Conservation (phyloP, 495 filamentous ascomycete genomes). For the Aspergillus nidulans region DNA sequence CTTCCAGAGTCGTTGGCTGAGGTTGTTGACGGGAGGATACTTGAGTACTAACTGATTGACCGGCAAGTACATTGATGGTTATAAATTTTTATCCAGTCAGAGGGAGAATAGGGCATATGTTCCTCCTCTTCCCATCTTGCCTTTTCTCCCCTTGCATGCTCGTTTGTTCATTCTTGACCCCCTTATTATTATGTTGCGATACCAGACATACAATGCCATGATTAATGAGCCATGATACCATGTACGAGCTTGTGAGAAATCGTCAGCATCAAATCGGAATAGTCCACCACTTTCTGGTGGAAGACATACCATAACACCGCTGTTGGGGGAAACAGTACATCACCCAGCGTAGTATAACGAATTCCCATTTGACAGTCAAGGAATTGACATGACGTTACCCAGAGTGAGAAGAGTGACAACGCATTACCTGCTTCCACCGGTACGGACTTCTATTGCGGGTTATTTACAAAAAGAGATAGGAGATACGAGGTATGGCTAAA, state of each 20-base stretch:
- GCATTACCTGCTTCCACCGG: too few species aligned
- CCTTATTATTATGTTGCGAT: conserved; percentile 4
- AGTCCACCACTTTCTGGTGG: too few species aligned
- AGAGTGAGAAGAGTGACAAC: too few species aligned
- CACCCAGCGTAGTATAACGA: too few species aligned
- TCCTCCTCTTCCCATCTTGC: neutral
- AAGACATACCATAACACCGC: too few species aligned
- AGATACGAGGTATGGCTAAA: too few species aligned
- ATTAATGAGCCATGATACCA: conserved; percentile 9
- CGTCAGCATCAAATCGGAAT: neutral
- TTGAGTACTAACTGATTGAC: conserved; percentile 45
- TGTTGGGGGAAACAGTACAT: too few species aligned
- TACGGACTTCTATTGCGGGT: too few species aligned
- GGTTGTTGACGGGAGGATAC: conserved; percentile 52
- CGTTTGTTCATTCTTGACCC: neutral
- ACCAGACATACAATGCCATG: conserved; percentile 10
- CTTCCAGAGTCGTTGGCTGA: conserved; percentile 58
- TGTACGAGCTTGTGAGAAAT: conserved; percentile 6
- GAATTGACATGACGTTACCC: too few species aligned
- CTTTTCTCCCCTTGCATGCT: neutral
- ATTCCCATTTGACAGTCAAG: too few species aligned
- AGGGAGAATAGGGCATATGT: neutral
- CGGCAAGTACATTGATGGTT: neutral
- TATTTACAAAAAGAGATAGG: too few species aligned
- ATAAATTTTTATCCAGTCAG: neutral